Base-by-base conservation (phyloP, 176 grass and related monocot genomes). In the Alopecurus myosuroides region DNA sequence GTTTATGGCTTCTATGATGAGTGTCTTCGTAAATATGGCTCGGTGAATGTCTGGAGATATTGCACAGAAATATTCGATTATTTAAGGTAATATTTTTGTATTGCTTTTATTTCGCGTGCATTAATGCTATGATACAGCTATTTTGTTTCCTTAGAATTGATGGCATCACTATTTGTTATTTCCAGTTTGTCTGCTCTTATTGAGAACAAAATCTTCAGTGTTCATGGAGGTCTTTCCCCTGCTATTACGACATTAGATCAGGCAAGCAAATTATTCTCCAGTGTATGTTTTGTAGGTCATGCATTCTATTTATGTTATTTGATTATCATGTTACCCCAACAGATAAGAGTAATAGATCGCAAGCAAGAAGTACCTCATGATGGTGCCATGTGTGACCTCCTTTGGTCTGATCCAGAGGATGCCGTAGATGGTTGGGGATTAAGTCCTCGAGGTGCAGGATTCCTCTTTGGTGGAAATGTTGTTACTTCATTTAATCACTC, bases 21-120 rank as follows among this genome's bases (percentile, higher is more conserved):
- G 42, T 99, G 97, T 25, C 94, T 99, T 46, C 97, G 97, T 42
- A 99, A 99, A 85, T 99, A 96, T 65, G 94, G 97, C 53, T 99
- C 97, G 12, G 94, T 96, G 29, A 99, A 99, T 89, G 97, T 99
- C n/a, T 99, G 97, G 97, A 92, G 97, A 92, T 99, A 99, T 81
- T 99, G 94, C 86, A 99, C 97, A 19, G 97, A 99, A 83, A 99
- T 99, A 84, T 99, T 99, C 2, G 97, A 99, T 61, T 99, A 96
- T 78, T 81, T 99, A 81, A 99, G 97, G 97, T 84, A 86, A 81
- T 87, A n/a, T 77, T 74, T 52, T 82, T 70, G 22, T n/a, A 9
- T 88, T 83, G 0, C 10, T 42, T 74, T 81, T 81, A 5, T 82
- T 19, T 51, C 70, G 46, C 57, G 51, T 87, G 29, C 57, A 79